These are phyloP conservation scores for Dispira parvispora DNA, from an alignment of 192 early-diverging fungal species.

Conservation along the genomic window DNA sequence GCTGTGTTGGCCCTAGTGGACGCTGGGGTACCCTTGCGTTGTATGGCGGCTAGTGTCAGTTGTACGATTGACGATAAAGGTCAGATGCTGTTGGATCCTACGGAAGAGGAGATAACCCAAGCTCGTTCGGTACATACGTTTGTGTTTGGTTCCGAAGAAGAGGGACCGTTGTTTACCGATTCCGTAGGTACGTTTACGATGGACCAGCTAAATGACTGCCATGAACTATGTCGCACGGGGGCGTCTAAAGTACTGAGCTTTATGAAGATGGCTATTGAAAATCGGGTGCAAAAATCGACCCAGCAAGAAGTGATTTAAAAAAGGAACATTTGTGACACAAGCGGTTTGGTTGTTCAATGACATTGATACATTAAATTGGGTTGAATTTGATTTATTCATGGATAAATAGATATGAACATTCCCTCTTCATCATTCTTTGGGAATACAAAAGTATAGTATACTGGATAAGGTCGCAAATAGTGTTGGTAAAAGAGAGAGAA, in stretches of 20 bases:
- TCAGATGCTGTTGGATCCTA: conserved; percentile 61
- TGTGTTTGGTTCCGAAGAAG: conserved; percentile 48
- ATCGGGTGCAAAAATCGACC: conserved; percentile 21
- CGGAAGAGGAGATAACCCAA: conserved; percentile 45
- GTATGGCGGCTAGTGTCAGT: conserved; percentile 46
- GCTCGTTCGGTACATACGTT: conserved; percentile 68
- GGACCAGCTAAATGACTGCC: conserved; percentile 28
- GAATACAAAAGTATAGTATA: no score
- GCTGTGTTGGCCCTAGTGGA: no score
- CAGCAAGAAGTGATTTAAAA: not conserved
- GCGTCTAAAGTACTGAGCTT: conserved; percentile 4
- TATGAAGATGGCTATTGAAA: conserved; percentile 15
- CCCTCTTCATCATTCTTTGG: no score
- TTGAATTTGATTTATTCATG: not conserved
- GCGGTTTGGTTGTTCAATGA: not conserved
- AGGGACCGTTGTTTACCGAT: conserved; percentile 37
- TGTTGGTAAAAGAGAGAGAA: not conserved
- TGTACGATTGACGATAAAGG: conserved; percentile 46
- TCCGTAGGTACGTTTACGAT: conserved; percentile 58
- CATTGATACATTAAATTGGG: not conserved
- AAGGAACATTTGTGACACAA: not conserved
- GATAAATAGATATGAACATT: not conserved
- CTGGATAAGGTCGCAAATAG: no score
- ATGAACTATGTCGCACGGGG: not conserved
- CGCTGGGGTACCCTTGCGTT: conserved; percentile 69